Conservation (phyloP, 495 filamentous ascomycete species). For the Alectoria sarmentosa region DNA sequence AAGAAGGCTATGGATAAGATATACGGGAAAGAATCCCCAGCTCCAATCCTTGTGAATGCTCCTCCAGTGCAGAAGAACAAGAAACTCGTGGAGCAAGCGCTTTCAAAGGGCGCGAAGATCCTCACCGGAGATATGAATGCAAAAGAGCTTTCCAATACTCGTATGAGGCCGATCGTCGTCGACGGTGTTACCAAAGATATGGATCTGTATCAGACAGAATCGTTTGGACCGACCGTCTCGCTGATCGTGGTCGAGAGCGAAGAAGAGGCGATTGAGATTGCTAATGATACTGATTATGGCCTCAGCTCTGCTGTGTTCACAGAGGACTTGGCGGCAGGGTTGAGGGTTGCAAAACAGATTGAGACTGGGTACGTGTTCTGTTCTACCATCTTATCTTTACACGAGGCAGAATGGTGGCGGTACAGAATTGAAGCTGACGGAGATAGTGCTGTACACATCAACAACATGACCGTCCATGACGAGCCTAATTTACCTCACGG, state of each 20-base stretch:
- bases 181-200: conserved; percentile 66
- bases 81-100: conserved; percentile 56
- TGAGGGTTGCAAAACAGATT: conserved; percentile 43
- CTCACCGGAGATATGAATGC: conserved; percentile 50
- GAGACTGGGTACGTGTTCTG: conserved; percentile 39
- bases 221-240: conserved; percentile 75
- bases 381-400: conserved; percentile 14
- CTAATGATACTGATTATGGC: conserved; percentile 49
- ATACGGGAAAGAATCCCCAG: conserved; percentile 43
- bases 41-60: conserved; percentile 54
- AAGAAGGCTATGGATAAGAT: conserved; percentile 43
- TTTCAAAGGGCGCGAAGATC: conserved; percentile 60
- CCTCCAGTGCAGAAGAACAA: conserved; percentile 60
- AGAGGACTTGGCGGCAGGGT: conserved; percentile 40
- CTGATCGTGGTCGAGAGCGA: conserved; percentile 42
- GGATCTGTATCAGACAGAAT: conserved; percentile 76
- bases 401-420: neutral
- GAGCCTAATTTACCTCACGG: conserved; percentile 75
- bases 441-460: conserved; percentile 69
- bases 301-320: conserved; percentile 44
- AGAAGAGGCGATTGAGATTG: conserved; percentile 42
- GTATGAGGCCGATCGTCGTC: conserved; percentile 67
- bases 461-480: conserved; percentile 78
- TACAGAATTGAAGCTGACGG: conserved; percentile 9
- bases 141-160: conserved; percentile 37